phyloP scores from a whole-genome alignment of 768 basidiomycete species.

The Mycena floridula region DNA sequence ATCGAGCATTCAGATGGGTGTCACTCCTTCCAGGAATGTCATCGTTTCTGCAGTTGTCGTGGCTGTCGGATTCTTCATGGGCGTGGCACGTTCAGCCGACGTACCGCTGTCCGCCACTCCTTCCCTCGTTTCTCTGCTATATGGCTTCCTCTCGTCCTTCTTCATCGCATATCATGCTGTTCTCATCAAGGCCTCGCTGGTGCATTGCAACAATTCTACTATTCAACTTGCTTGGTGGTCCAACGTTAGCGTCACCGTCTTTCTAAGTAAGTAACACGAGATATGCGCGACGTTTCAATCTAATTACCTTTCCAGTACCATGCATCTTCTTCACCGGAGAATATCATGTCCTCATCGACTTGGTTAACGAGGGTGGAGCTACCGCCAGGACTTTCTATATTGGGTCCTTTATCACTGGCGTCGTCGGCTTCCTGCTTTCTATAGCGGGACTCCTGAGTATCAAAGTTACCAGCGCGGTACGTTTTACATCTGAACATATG shows the following conservation, averaged over 20 bases:
- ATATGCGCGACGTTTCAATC: too few relatives aligned
- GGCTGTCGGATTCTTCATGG: conserved; percentile 71
- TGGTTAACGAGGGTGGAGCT: conserved; percentile 25
- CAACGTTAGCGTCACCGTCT: conserved; percentile 59
- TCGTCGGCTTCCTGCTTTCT: conserved; percentile 80
- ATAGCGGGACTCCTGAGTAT: conserved; percentile 76
- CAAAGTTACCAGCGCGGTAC: conserved; percentile 74
- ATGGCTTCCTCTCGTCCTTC: conserved; percentile 65
- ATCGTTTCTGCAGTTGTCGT: conserved; percentile 57
- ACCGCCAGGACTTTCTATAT: conserved; percentile 49
- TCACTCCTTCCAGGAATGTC: conserved; percentile 47
- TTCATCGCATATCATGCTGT: conserved; percentile 76
- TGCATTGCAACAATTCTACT: conserved; percentile 62
- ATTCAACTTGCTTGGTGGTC: conserved; percentile 79
- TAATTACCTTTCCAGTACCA: too few relatives aligned
- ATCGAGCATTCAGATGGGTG: conserved; percentile 52
- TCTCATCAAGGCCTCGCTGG: conserved; percentile 64
- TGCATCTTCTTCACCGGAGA: conserved; percentile 58
- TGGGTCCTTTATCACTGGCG: conserved; percentile 63
- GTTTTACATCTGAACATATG: too few relatives aligned
- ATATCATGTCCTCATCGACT: conserved; percentile 29
- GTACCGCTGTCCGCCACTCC: conserved; percentile 38
- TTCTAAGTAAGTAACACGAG: too few relatives aligned
- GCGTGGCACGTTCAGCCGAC: conserved; percentile 52
- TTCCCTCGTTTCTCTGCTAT: conserved; percentile 54